A percentile compares a stretch with the other conserved stretches of the same genome.
Evolutionary conservation across 306 rosid genomes (phyloP).

Genomic region (Vachellia collinsii): DNA sequence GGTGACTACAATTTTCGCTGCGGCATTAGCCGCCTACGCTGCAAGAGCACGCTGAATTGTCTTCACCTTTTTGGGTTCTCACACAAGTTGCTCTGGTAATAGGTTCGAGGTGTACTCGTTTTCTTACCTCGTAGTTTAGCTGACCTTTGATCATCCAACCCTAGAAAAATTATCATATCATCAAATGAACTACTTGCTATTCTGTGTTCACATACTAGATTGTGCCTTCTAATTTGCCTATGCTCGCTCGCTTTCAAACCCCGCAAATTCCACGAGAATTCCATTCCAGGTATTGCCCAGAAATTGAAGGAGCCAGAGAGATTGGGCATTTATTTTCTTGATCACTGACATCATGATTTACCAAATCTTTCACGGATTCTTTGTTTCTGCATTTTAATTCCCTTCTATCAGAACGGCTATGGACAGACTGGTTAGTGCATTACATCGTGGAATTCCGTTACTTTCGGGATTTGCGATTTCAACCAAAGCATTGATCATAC

Average conservation of each 20-base stretch:
- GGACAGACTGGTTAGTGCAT: background rate
- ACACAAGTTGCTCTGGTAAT: slow-evolving; percentile 3
- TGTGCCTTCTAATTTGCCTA: background rate
- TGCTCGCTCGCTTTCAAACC: too few relatives aligned
- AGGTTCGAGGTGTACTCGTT: slow-evolving; percentile 36
- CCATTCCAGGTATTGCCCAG: too few relatives aligned
- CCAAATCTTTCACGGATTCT: background rate
- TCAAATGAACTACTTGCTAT: slow-evolving; percentile 14
- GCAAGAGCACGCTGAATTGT: slow-evolving; percentile 63
- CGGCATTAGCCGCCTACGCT: slow-evolving; percentile 65
- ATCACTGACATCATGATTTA: too few relatives aligned
- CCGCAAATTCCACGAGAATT: too few relatives aligned
- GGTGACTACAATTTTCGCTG: slow-evolving; percentile 70
- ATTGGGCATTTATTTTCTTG: too few relatives aligned
- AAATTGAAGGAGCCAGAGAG: too few relatives aligned
- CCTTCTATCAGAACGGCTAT: background rate
- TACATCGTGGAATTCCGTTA: too few relatives aligned
- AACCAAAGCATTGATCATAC: background rate
- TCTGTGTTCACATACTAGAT: slow-evolving; percentile 1
- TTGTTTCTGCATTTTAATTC: background rate
- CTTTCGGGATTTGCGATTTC: background rate
- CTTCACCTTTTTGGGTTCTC: slow-evolving; percentile 14
- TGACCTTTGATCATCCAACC: slow-evolving; percentile 1
- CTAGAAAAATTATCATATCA: slow-evolving; percentile 29
- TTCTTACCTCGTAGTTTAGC: slow-evolving; percentile 26